Conservation (phyloP, 345 rosid species). For the Aegle marmelos region DNA sequence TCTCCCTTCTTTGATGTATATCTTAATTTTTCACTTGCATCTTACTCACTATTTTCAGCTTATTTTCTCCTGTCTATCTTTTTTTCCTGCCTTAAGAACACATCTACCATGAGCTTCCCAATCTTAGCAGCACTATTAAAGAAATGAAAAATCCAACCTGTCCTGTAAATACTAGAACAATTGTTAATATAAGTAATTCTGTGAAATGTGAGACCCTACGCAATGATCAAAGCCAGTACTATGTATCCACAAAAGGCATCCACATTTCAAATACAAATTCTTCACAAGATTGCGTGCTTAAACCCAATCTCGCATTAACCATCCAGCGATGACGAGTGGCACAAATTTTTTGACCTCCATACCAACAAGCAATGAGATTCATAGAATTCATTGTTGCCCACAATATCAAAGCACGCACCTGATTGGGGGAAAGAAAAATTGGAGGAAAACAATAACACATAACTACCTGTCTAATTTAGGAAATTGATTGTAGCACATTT, state of each 20-base stretch:
- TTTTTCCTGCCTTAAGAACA: not conserved
- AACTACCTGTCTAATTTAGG: constrained; percentile 6
- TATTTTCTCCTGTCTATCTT: not conserved
- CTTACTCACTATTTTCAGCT: constrained; percentile 8
- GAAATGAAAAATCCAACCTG: not conserved
- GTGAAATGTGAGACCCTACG: constrained; percentile 11
- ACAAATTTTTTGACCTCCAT: constrained; percentile 41
- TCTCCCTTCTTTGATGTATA: constrained; percentile 6
- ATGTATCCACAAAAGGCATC: constrained; percentile 76
- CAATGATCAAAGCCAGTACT: constrained; percentile 17
- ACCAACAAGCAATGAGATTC: constrained; percentile 41
- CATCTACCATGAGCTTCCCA: constrained; percentile 13
- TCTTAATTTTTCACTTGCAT: constrained; percentile 19
- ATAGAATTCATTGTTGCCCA: constrained; percentile 45
- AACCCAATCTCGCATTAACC: constrained; percentile 34
- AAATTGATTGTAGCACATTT: not conserved
- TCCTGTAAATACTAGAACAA: not conserved
- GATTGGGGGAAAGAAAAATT: not conserved
- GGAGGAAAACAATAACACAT: not conserved
- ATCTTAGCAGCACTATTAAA: constrained; percentile 3
- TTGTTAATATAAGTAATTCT: constrained; percentile 1
- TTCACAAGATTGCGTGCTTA: constrained; percentile 30
- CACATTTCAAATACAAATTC: constrained; percentile 44
- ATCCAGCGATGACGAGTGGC: constrained; percentile 38
- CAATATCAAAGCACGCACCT: constrained; percentile 37